phyloP scores from a whole-genome alignment of 306 rosid species.

The Corylus avellana region DNA sequence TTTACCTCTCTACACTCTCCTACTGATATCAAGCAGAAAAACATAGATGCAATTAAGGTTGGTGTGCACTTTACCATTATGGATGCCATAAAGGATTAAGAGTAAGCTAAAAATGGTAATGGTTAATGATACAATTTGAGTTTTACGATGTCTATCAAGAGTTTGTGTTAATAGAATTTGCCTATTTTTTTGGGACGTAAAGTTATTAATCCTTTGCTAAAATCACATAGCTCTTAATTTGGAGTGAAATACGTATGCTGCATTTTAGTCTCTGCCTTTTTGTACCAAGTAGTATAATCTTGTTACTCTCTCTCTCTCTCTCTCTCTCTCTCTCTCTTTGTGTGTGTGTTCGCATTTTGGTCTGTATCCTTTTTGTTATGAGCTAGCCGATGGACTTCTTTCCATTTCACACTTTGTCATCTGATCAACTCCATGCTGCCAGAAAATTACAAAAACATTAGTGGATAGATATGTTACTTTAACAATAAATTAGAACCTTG shows the following conservation, averaged over 20 bases:
- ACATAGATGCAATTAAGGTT: slow-evolving; percentile 95
- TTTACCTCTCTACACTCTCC: slow-evolving; percentile 97
- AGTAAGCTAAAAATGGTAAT: slow-evolving; percentile 13
- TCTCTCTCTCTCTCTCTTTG: too few relatives aligned
- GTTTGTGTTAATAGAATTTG: background rate
- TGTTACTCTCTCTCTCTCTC: background rate
- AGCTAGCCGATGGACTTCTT: background rate
- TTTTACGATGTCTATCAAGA: background rate
- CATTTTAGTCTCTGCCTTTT: background rate
- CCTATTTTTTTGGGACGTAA: background rate
- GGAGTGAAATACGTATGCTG: background rate
- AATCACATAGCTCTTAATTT: background rate
- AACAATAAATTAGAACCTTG: background rate
- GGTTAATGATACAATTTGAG: slow-evolving; percentile 5
- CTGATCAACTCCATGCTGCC: background rate
- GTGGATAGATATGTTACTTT: background rate
- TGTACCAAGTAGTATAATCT: background rate
- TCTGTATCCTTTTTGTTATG: background rate
- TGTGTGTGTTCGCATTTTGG: too few relatives aligned
- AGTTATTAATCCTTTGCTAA: background rate
- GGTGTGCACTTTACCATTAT: slow-evolving; percentile 34
- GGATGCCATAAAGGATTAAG: slow-evolving; percentile 14
- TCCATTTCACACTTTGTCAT: background rate
- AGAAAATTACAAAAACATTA: background rate
- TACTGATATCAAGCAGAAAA: slow-evolving; percentile 94